Base-by-base conservation (phyloP, 2,329 filamentous ascomycete species). In the Alternaria dauci region DNA sequence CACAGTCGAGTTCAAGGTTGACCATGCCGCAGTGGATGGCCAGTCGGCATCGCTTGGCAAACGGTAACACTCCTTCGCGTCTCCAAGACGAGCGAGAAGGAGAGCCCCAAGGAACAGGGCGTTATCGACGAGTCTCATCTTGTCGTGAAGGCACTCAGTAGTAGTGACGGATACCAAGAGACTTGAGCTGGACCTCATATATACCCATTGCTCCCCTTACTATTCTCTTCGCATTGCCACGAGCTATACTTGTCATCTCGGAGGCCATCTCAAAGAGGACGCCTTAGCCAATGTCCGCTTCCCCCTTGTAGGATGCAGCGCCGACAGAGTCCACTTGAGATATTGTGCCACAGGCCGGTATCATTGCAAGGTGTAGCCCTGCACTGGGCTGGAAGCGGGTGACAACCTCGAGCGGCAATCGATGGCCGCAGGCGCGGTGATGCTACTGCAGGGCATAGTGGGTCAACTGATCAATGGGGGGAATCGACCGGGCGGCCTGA, bases 1-100 rank as follows among this genome's bases (percentile, higher is more conserved):
- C 5, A 81, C 74, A 4, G 78, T 79, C 46, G 55, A 59, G 65
- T 81, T 81, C 36, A 81, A 65, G 8, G 65, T 53, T 4, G 65
- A 57, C 78, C 79, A 80, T n/a, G 62, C 61, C 6, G 68, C 58
- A 1, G 60, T n/a, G 4, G 70, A 63, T 16, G 65, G 78, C 79
- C 79, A 81, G 62, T 72, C 77, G 39, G 58, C 55, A 58, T 80
- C 78, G 6, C 72, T 69, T 18, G 78, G 79, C 52, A 63, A 46
- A 44, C 61, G 66, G 38, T 56, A 57, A 48, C 61, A 67, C 9
- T 39, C n/a, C 28, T 30, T 28, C 11, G 58, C 44, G 25, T 30
- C n/a, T 28, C 38, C 48, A 36, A 55, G 26, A 34, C 34, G 36
- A 30, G 52, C 36, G 46, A 59, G 36, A 36, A 52, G 43, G 11